Conservation (phyloP, 257 asterid genomes). For the Solanum etuberosum region DNA sequence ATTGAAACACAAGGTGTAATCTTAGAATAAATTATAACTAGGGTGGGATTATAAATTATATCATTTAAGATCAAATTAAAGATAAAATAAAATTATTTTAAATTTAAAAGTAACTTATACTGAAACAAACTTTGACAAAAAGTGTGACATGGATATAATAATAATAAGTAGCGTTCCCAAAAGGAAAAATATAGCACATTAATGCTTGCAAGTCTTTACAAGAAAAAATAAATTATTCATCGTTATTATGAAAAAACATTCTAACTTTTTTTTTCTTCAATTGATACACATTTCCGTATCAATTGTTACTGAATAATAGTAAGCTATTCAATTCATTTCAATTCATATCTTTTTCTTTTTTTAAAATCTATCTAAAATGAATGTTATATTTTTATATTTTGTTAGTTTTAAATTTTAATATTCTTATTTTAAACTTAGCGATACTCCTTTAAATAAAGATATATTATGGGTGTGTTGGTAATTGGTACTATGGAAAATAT, state of each 20-base stretch:
- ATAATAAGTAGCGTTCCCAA: neutral
- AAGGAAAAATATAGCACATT: neutral
- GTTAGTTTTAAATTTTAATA: too few relatives aligned
- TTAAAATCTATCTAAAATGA: too few relatives aligned
- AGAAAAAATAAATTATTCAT: neutral
- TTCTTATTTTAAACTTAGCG: too few relatives aligned
- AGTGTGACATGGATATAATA: neutral
- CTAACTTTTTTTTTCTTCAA: neutral
- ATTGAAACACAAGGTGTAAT: neutral
- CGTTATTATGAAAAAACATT: neutral
- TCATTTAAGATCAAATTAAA: too few relatives aligned
- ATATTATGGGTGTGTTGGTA: too few relatives aligned
- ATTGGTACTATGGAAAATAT: too few relatives aligned
- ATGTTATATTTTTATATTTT: too few relatives aligned
- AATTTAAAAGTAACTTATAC: neutral
- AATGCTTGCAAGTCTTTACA: neutral
- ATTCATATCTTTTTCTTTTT: too few relatives aligned
- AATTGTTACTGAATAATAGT: neutral
- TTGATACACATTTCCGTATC: neutral
- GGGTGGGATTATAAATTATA: too few relatives aligned
- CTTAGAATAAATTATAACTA: neutral
- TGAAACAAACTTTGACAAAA: neutral
- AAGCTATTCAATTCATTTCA: neutral
- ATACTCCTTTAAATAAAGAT: too few relatives aligned
- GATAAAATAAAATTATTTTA: too few relatives aligned